Base-by-base conservation (phyloP, 352 stramenopile genomes). In the Phytopythium helicoides region DNA sequence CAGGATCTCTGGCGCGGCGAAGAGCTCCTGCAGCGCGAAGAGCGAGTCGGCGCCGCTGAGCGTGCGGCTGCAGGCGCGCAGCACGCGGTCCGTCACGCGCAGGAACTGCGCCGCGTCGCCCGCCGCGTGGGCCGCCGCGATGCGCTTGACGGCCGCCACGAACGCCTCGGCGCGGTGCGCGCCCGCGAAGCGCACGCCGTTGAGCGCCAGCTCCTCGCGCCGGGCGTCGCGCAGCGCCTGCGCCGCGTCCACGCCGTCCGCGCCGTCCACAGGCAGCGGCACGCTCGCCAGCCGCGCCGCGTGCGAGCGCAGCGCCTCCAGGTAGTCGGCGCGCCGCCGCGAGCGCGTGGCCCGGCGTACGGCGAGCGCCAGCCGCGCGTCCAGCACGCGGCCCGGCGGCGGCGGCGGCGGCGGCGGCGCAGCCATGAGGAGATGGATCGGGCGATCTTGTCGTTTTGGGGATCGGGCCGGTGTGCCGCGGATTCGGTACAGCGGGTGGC, bases 1-100 rank as follows among this genome's bases (percentile, higher is more conserved):
- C 51, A 92, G 64, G 22, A 88, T 58, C 14, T 86, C 66, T 10
- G 78, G 63, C 28, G 49, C 47, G 3, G 74, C 64, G 54, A 92
- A 85, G 25, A 89, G 73, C 52, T 92, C 76, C 47, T 86, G 58
- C 16, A 87, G 64, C 10, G 81, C 78, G 64, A 89, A 92, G 58
- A 86, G 88, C 52, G 78, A 88, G 62, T 89, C 81, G 10, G 75
- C 74, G 35, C 78, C 81, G 52, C 76, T 91, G 39, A 89, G 76
- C 21, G 78, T 92, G 35, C 81, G 81, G 47, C 74, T 89, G 61
- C 81, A 89, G 8, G 72, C 65, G 14, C 81, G 70, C 74, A 89
- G 83, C 58, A 92, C 61, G 18, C 77, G 73, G 58, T 90, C 77
- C 4, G 74, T 73, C 33, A 86, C 60, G 6, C 65, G 57, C 18